Base-by-base conservation (phyloP, 1,284 basidiomycete genomes). In the Malassezia sp. region DNA sequence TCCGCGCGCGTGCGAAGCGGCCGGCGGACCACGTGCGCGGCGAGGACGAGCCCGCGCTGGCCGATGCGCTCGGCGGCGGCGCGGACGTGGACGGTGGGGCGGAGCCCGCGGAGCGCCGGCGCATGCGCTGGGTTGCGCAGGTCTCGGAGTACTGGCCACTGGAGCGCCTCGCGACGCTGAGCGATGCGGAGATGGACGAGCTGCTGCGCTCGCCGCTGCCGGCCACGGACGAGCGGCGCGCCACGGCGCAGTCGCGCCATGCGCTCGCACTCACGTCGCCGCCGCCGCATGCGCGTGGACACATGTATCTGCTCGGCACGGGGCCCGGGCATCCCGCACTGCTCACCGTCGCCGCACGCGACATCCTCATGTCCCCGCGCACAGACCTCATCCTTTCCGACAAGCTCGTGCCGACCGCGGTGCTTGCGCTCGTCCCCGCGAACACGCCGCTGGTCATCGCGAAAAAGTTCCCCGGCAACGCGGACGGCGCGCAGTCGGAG, bases 381-480 rank as follows among this genome's bases (percentile, higher is more conserved):
- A 85, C 88, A 1, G 80, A 90, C 53, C 74, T 95, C 28, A 83
- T 96, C 17, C 78, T 96, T 4, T 85, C 87, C 8, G 91, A 96
- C 75, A 97, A 97, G 68, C 82, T 97, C n/a, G 91, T 96, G 1
- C 91, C 91, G 0, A 77, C 83, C 6, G 80, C 82, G 11, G 84
- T 96, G 14, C 80, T 97, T 22, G 79, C 78, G 0, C 75, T 95
- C n/a, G 85, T 96, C 40, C 90, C 90, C 0, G 50, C 59, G 0
- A 72, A 76, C 4, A 77, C 75, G 33, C 71, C 70, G 17, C 78
- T 82, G 7, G 72, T 75, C 50, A 93, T 96, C 54, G 91, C 91
- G 12, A 83, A 83, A 57, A 97, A 97, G 70, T 96, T 93, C 74
- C 91, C 91, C 0, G 91, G 91, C 0, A 96, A 96, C 64, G 87